Conservation (phyloP, 2,329 filamentous ascomycete genomes). For the Xylariaceae sp. region DNA sequence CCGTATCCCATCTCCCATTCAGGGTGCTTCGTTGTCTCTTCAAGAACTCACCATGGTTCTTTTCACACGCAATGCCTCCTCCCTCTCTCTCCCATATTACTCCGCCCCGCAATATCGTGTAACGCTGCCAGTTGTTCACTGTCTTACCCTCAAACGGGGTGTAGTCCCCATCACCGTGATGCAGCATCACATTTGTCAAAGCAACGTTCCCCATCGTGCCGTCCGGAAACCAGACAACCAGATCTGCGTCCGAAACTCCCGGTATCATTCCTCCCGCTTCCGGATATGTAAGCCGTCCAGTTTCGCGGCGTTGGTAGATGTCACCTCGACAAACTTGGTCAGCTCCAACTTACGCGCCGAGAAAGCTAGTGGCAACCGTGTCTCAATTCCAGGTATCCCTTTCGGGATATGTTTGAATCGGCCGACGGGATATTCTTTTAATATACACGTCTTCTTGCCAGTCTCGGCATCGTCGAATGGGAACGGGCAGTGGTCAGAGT, state of each 20-base stretch:
- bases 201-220: conserved; percentile 38
- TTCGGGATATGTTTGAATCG: conserved; percentile 57
- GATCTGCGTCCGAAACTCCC: conserved; percentile 51
- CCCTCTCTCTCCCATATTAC: conserved; percentile 55
- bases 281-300: conserved; percentile 51
- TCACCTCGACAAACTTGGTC: conserved; percentile 52
- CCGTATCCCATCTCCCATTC: conserved; percentile 22
- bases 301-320: conserved; percentile 52
- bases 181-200: conserved; percentile 50
- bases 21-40: conserved; percentile 15
- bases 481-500: conserved; percentile 43
- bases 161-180: conserved; percentile 60
- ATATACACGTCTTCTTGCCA: conserved; percentile 48
- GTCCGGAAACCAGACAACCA: conserved; percentile 55
- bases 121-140: conserved; percentile 59
- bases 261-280: conserved; percentile 48
- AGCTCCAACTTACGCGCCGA: conserved; percentile 37
- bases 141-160: conserved; percentile 56
- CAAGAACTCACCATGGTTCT: conserved; percentile 18
- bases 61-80: conserved; percentile 41
- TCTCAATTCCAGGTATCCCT: conserved; percentile 55
- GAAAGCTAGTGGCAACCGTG: conserved; percentile 46
- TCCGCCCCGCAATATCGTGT: conserved; percentile 54
- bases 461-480: conserved; percentile 42
- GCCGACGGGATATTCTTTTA: conserved; percentile 37